Evolutionary conservation across 345 rosid species (phyloP).

Genomic region (Syzygium aromaticum): DNA sequence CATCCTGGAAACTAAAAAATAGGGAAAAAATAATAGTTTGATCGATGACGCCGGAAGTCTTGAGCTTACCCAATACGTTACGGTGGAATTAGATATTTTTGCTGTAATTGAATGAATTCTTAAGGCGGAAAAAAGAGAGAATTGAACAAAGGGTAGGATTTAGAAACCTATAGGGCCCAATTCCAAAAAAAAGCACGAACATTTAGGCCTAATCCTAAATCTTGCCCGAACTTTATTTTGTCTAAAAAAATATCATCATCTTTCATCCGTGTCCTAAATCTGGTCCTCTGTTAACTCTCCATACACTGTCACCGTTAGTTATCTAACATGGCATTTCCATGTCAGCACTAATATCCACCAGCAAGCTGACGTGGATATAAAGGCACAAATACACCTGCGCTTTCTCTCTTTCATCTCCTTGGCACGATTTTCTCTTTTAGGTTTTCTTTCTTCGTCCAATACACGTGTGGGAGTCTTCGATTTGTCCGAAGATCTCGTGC

Average conservation of each 20-base stretch:
- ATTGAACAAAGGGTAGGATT: no score
- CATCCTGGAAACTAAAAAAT: neutral
- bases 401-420: neutral
- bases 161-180: no score
- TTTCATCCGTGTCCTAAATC: no score
- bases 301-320: neutral
- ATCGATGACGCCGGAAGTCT: neutral
- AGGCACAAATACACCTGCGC: neutral
- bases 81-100: neutral
- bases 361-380: no score
- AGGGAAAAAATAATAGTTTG: neutral
- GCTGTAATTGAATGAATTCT: no score
- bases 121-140: no score
- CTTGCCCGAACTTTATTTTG: rapidly evolving
- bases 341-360: neutral
- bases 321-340: neutral
- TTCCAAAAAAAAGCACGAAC: neutral
- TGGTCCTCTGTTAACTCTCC: neutral
- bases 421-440: neutral
- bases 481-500: no score
- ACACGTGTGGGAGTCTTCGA: neutral
- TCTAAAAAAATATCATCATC: no score
- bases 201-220: no score
- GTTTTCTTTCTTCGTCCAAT: neutral
- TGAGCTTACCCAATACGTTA: neutral